These are phyloP conservation scores for Kentomonas sorsogonicus DNA, from an alignment of 208 protist genomes.

Conservation along the genomic window DNA sequence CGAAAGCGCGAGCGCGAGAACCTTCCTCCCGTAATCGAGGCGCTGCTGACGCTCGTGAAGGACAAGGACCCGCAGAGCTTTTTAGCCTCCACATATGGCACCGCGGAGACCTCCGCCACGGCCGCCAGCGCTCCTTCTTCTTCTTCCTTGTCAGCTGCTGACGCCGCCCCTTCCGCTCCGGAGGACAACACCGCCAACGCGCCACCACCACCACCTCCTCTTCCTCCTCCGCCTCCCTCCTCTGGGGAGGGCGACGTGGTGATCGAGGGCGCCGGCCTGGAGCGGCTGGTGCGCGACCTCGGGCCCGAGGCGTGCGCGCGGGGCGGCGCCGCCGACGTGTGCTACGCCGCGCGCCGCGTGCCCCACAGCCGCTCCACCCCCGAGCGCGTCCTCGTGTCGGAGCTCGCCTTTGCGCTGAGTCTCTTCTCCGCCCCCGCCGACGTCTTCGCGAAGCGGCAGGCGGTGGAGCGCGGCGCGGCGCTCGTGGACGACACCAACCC, in stretches of 20 bases:
- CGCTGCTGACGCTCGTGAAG: constrained; percentile 38
- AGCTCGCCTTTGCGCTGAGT: constrained; percentile 82
- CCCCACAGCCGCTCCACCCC: constrained; percentile 74
- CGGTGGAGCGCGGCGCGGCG: constrained; percentile 20
- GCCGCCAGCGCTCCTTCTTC: no score
- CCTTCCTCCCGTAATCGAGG: constrained; percentile 37
- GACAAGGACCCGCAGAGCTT: constrained; percentile 41
- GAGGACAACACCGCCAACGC: background rate
- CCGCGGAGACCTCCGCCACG: no score
- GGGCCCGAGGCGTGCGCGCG: constrained; percentile 42
- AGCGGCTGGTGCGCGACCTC: constrained; percentile 39
- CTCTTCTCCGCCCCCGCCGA: constrained; percentile 50
- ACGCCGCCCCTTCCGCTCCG: constrained; percentile 4
- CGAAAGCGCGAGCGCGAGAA: constrained; percentile 66
- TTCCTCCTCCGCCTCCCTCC: background rate
- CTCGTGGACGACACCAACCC: constrained; percentile 51
- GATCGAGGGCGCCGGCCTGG: constrained; percentile 51
- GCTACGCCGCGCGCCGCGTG: constrained; percentile 60
- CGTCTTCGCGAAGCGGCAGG: constrained; percentile 64
- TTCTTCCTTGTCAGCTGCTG: no score
- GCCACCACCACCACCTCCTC: background rate
- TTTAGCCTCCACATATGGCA: no score
- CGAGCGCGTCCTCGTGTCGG: constrained; percentile 53
- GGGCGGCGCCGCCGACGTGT: constrained; percentile 46
- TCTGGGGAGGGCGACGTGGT: constrained; percentile 18